phyloP scores from a whole-genome alignment of 208 protist genomes.

The Crithidia brevicula region DNA sequence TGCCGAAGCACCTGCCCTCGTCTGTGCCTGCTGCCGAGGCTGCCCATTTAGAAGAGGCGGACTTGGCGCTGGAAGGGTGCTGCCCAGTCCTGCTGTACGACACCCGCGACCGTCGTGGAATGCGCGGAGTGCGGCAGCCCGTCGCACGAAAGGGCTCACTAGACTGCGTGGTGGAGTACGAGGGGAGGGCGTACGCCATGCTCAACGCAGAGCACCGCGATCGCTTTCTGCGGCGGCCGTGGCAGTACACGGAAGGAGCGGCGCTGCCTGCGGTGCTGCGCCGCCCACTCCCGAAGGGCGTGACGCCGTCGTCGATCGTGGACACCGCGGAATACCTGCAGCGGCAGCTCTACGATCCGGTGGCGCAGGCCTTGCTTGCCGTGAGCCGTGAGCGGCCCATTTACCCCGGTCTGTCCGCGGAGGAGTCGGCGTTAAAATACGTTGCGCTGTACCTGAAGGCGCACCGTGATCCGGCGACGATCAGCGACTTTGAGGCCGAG shows the following conservation, averaged over 20 bases:
- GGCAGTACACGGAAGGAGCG: slow-evolving; percentile 79
- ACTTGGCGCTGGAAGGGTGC: slow-evolving; percentile 78
- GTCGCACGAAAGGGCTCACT: slow-evolving; percentile 64
- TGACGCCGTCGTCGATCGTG: slow-evolving; percentile 16
- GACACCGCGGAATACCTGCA: slow-evolving; percentile 81
- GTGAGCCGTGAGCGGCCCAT: slow-evolving; percentile 68
- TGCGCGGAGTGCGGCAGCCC: slow-evolving; percentile 81
- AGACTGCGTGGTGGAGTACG: slow-evolving; percentile 75
- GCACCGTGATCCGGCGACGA: slow-evolving; percentile 55
- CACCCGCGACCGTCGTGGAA: slow-evolving; percentile 74
- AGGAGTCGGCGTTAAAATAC: slow-evolving; percentile 91
- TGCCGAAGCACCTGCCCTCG: slow-evolving; percentile 39
- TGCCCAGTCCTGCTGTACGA: slow-evolving; percentile 92
- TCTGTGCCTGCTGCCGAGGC: slow-evolving; percentile 11
- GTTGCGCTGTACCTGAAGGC: slow-evolving; percentile 91
- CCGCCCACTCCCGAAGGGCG: slow-evolving; percentile 56
- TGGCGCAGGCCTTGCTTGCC: slow-evolving; percentile 81
- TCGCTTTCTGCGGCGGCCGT: slow-evolving; percentile 84
- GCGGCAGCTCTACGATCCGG: slow-evolving; percentile 84
- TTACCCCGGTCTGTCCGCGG: slow-evolving; percentile 81
- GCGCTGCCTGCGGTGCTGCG: slow-evolving; percentile 68
- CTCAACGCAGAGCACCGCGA: slow-evolving; percentile 50
- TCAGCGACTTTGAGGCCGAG: slow-evolving; percentile 64
- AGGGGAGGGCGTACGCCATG: slow-evolving; percentile 75
- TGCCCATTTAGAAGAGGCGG: slow-evolving; percentile 7